Conservation (phyloP, 768 basidiomycete genomes). For the Termitomyces sp. region DNA sequence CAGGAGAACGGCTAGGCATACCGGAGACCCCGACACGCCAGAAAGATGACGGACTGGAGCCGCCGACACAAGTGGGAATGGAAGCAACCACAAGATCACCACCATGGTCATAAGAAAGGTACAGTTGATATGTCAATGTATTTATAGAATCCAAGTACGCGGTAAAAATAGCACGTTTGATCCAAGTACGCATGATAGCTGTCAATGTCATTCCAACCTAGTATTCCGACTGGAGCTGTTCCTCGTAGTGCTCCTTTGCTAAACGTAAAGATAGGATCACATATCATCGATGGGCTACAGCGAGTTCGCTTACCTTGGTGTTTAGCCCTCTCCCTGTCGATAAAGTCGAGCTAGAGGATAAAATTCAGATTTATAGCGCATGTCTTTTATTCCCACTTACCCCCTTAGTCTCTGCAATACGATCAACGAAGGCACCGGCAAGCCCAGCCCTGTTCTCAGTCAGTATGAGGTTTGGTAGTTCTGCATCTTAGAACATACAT, state of each 20-base stretch:
- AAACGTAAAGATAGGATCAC: background rate
- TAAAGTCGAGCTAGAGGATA: conserved; percentile 22
- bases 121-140: background rate
- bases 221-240: background rate
- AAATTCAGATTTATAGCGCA: background rate
- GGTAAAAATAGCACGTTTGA: background rate
- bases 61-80: background rate
- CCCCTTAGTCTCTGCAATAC: conserved; percentile 49
- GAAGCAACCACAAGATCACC: conserved; percentile 3
- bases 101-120: background rate
- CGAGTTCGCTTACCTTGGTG: conserved; percentile 18
- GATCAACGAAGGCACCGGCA: conserved; percentile 48
- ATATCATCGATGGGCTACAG: background rate
- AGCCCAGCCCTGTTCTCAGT: conserved; percentile 40
- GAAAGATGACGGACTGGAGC: conserved; percentile 8
- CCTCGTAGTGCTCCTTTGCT: conserved; percentile 6
- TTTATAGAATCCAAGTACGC: background rate
- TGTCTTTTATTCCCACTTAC: conserved; percentile 15
- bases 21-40: conserved; percentile 12
- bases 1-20: conserved; percentile 22
- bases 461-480: background rate
- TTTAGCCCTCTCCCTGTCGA: conserved; percentile 23
- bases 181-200: background rate
- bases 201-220: background rate
- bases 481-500: conserved; percentile 21